Evolutionary conservation across 176 grass and related monocot species (phyloP).

Genomic region (Juncus effusus): DNA sequence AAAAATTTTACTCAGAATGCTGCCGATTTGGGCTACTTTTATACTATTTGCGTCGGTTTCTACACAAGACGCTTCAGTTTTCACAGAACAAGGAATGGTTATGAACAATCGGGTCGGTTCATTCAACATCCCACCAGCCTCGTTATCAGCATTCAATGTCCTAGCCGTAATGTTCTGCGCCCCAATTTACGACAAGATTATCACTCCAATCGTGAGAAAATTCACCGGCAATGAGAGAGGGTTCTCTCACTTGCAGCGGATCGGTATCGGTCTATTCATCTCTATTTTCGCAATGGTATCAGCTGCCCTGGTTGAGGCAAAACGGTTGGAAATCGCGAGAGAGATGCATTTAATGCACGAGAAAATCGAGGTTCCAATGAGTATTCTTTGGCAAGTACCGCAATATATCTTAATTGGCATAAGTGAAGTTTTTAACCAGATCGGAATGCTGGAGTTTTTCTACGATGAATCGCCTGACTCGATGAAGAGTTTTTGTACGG

Average conservation of each 20-base stretch:
- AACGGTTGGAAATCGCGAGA: slow-evolving; percentile 32
- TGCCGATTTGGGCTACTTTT: slow-evolving; percentile 44
- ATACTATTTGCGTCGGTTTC: slow-evolving; percentile 43
- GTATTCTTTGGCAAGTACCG: slow-evolving; percentile 50
- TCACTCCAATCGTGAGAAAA: slow-evolving; percentile 30
- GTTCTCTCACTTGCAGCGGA: slow-evolving; percentile 41
- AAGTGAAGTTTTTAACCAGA: slow-evolving; percentile 38
- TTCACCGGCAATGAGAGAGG: slow-evolving; percentile 47
- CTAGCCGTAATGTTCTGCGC: slow-evolving; percentile 27
- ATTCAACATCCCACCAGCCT: slow-evolving; percentile 38
- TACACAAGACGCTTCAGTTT: slow-evolving; percentile 38
- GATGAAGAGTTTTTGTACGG: slow-evolving; percentile 42
- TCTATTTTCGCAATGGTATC: slow-evolving; percentile 36
- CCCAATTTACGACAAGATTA: slow-evolving; percentile 38
- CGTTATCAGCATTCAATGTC: slow-evolving; percentile 36
- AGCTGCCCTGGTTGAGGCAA: slow-evolving; percentile 35
- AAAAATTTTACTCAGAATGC: slow-evolving; percentile 41
- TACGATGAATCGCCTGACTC: slow-evolving; percentile 41
- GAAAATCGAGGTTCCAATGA: slow-evolving; percentile 17
- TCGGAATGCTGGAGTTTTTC: slow-evolving; percentile 40
- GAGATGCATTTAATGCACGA: slow-evolving; percentile 19
- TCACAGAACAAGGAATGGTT: slow-evolving; percentile 45
- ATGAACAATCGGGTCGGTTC: slow-evolving; percentile 25
- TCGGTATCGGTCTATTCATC: slow-evolving; percentile 42
- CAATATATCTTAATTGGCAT: slow-evolving; percentile 40